These are phyloP conservation scores for Colletotrichum cereale DNA, from an alignment of 2,329 filamentous ascomycete species.

Conservation along the genomic window DNA sequence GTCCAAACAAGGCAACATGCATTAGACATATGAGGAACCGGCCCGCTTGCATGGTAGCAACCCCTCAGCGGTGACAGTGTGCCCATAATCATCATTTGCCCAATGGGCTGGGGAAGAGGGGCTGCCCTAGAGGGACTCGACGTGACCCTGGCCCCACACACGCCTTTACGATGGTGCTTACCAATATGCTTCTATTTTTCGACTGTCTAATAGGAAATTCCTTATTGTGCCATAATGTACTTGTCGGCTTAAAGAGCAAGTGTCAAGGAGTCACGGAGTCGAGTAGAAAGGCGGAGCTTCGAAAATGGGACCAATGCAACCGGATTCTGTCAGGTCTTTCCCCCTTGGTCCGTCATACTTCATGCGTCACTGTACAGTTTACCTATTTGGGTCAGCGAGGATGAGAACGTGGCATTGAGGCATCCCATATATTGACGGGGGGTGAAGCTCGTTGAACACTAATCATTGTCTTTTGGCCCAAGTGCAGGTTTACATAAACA, in stretches of 20 bases:
- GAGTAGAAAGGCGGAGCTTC: constrained; percentile 22
- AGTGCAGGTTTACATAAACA: constrained; percentile 36
- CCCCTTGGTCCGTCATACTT: background rate
- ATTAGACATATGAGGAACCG: constrained; percentile 11
- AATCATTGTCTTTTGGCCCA: background rate
- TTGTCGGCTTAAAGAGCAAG: background rate
- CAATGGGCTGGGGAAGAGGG: constrained; percentile 23
- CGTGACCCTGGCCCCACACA: constrained; percentile 14
- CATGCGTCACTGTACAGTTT: constrained; percentile 14
- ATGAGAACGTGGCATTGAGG: constrained; percentile 30
- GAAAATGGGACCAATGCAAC: background rate
- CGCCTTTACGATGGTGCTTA: constrained; percentile 23
- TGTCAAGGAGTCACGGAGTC: background rate
- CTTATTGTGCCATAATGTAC: background rate
- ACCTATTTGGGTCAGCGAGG: background rate
- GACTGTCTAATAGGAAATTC: background rate
- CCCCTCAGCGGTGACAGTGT: constrained; percentile 7
- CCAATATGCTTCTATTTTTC: constrained; percentile 40
- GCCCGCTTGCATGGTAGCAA: constrained; percentile 18
- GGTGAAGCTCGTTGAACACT: background rate
- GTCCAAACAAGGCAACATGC: constrained; percentile 13
- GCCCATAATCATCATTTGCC: constrained; percentile 15
- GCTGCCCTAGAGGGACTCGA: constrained; percentile 11
- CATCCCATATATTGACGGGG: constrained; percentile 6
- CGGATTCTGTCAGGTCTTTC: background rate